phyloP scores from a whole-genome alignment of 257 asterid species.

The Rubia yunnanensis region DNA sequence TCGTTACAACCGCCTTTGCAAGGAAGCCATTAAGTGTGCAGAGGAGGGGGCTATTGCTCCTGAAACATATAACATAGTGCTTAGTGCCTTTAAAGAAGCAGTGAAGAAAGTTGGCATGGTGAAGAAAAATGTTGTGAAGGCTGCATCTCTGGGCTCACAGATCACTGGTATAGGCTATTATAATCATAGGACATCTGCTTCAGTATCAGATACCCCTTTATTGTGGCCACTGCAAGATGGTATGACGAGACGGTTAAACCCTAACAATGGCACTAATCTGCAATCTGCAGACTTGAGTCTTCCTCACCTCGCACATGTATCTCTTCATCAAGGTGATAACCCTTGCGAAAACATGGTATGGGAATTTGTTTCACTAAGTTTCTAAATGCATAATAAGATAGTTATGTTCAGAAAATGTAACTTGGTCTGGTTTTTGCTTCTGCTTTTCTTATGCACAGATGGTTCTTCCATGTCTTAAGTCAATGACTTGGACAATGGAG shows the following conservation, averaged over 20 bases:
- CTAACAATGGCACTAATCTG: conserved; percentile 42
- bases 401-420: conserved; percentile 1
- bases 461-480: conserved; percentile 75
- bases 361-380: conserved; percentile 7
- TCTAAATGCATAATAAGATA: background rate
- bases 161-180: conserved; percentile 42
- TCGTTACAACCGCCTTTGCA: conserved; percentile 68
- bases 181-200: conserved; percentile 35
- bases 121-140: conserved; percentile 55
- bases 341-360: conserved; percentile 59
- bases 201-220: conserved; percentile 46
- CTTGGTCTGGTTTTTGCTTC: conserved; percentile 5
- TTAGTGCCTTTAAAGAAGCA: conserved; percentile 62
- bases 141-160: conserved; percentile 46
- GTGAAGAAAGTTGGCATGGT: conserved; percentile 50
- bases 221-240: conserved; percentile 83
- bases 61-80: conserved; percentile 56
- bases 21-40: conserved; percentile 70
- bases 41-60: conserved; percentile 73
- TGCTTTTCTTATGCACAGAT: conserved; percentile 29
- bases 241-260: conserved; percentile 45
- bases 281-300: conserved; percentile 39
- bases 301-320: conserved; percentile 45
- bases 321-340: conserved; percentile 44
- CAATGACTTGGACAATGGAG: conserved; percentile 98